Conservation (phyloP, 2,329 filamentous ascomycete genomes). For the Sphaerulina vaccinii region DNA sequence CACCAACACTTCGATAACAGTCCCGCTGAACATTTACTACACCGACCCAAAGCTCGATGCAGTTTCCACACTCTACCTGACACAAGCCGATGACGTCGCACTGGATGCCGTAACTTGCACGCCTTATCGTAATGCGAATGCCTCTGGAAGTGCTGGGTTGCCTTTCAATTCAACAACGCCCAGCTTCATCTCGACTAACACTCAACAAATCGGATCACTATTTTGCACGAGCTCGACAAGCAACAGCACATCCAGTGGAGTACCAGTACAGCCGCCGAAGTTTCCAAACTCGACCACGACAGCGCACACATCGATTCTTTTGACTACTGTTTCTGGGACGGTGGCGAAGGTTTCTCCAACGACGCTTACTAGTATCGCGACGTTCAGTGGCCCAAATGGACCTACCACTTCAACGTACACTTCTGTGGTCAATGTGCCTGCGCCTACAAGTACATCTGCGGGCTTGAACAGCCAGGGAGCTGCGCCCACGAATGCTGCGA, state of each 20-base stretch:
- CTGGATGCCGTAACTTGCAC: slow-evolving; percentile 29
- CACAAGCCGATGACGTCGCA: slow-evolving; percentile 20
- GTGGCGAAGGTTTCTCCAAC: slow-evolving; percentile 9
- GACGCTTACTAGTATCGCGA: slow-evolving; percentile 18
- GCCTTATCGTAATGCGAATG: slow-evolving; percentile 23
- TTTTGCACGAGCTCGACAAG: slow-evolving; percentile 20
- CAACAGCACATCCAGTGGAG: neutral
- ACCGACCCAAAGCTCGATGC: slow-evolving; percentile 26
- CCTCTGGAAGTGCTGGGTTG: slow-evolving; percentile 24
- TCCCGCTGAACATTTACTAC: slow-evolving; percentile 28
- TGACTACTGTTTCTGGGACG: slow-evolving; percentile 17
- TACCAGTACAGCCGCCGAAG: neutral
- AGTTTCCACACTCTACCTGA: slow-evolving; percentile 31
- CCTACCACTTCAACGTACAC: slow-evolving; percentile 17
- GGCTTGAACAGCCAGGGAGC: slow-evolving; percentile 17
- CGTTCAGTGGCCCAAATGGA: slow-evolving; percentile 15
- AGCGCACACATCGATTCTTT: slow-evolving; percentile 14
- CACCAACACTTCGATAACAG: slow-evolving; percentile 30
- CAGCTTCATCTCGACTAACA: slow-evolving; percentile 29
- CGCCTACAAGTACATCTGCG: slow-evolving; percentile 8
- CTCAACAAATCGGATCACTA: slow-evolving; percentile 28
- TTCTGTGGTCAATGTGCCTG: slow-evolving; percentile 10
- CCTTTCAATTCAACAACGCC: slow-evolving; percentile 27
- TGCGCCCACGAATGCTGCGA: slow-evolving; percentile 1
- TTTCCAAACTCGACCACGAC: slow-evolving; percentile 14